phyloP scores from a whole-genome alignment of 345 rosid species.

The Angophora floribunda region DNA sequence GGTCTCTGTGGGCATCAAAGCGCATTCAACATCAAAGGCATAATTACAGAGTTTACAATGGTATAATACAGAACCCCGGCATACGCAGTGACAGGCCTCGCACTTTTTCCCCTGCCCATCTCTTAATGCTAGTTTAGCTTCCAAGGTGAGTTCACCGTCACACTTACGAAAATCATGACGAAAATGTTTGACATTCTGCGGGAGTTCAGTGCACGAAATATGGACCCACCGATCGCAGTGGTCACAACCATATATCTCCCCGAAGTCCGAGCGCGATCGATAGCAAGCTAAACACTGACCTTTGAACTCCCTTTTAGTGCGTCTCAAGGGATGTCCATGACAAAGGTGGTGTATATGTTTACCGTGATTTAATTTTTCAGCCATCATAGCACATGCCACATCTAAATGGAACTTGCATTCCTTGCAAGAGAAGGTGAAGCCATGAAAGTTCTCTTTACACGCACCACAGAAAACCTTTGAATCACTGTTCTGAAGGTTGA shows the following conservation, averaged over 20 bases:
- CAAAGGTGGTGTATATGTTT: background rate
- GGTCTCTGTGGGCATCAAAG: background rate
- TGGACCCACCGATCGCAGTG: background rate
- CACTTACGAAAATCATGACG: background rate
- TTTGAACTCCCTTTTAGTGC: background rate
- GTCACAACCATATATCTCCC: background rate
- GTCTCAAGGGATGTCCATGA: background rate
- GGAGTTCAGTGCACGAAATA: background rate
- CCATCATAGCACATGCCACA: background rate
- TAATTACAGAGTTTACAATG: background rate
- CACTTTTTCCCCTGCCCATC: background rate
- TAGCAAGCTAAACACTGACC: background rate
- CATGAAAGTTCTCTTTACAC: rapidly evolving
- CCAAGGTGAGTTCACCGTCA: background rate
- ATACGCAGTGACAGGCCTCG: rapidly evolving
- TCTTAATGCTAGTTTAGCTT: rapidly evolving
- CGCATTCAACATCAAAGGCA: background rate
- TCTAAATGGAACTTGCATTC: background rate
- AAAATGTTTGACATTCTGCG: background rate
- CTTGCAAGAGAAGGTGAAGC: background rate
- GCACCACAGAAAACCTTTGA: background rate
- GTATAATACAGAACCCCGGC: background rate
- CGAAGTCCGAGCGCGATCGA: rapidly evolving
- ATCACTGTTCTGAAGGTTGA: background rate
- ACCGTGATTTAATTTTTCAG: background rate